These are phyloP conservation scores for Grigorovia yakushimaensis DNA, from an alignment of 805 yeast genomes.

Conservation along the genomic window DNA sequence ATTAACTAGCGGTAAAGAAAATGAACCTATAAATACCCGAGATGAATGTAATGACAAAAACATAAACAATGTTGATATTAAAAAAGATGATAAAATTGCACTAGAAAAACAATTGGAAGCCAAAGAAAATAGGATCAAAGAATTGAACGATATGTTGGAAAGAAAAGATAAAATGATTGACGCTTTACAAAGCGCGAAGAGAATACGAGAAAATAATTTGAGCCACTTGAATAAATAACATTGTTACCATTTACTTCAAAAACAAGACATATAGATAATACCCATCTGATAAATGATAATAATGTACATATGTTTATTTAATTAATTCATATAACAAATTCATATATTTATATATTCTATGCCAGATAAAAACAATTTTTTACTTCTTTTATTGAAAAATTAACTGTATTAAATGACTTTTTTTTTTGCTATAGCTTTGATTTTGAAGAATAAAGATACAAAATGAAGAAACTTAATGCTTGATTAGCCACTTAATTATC, in stretches of 20 bases:
- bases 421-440: not conserved
- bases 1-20: conserved; percentile 2
- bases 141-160: conserved; percentile 48
- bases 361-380: not conserved
- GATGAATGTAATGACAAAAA: not conserved
- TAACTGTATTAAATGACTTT: not conserved
- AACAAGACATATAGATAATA: too few species aligned
- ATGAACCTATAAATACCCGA: too few species aligned
- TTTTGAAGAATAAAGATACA: not conserved
- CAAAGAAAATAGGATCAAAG: conserved; percentile 42
- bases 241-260: too few species aligned
- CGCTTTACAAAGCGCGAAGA: conserved; percentile 57
- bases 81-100: not conserved
- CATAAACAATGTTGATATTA: not conserved
- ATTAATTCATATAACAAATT: not conserved
- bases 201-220: conserved; percentile 37
- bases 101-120: not conserved
- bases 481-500: not conserved
- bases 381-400: not conserved
- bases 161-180: conserved; percentile 74
- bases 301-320: not conserved
- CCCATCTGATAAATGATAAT: not conserved
- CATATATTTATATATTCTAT: not conserved
- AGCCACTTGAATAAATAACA: not conserved
- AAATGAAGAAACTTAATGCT: not conserved